Evolutionary conservation across 2,329 filamentous ascomycete genomes (phyloP), one percentile per base, ranked within the genome.

Genomic region (Xylaria digitata): DNA sequence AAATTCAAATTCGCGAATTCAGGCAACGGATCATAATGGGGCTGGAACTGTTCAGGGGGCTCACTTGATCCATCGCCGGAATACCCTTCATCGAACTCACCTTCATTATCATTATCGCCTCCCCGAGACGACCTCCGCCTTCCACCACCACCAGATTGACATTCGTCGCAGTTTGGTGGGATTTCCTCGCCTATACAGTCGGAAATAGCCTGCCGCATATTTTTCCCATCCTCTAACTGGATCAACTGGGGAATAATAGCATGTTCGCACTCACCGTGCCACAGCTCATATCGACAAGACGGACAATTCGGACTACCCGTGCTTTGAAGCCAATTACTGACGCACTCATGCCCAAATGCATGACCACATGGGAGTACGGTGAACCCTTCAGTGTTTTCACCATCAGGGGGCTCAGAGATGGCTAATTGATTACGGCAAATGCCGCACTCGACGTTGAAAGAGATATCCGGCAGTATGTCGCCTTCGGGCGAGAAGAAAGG

Each of bases 361-460:
- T 69, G 67, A 0, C 61, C 60, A 8, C 67, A 69, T 0, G 67
- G 64, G 0, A 67, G 6, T 0, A 69, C 48, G 3, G 26, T n/a
- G 4, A 53, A 66, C 0, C 3, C 15, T 4, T 67, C 67, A 0
- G 21, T 1, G 0, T 53, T 3, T 0, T 40, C 48, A 0, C n/a
- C 30, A 9, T 43, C 43, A 1, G 49, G 2, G 0, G 32, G 49
- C 2, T 61, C 23, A 0, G 32, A 2, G 4, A 61, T 61, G 6
- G 65, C 64, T 3, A 69, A 57, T 2, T 13, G 11, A 6, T 60
- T 59, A 0, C 6, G 1, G n/a, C 67, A 69, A 7, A 69, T 54
- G 0, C 6, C 23, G 19, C 67, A 69, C 0, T 52, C 46, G 0
- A 66, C 67, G 1, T 19, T 17, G 1, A 64, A 54, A 1, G 0